Evolutionary conservation across 2,329 filamentous ascomycete genomes (phyloP), one percentile per base, ranked within the genome.

Genomic region (Sarocladiaceae sp.): DNA sequence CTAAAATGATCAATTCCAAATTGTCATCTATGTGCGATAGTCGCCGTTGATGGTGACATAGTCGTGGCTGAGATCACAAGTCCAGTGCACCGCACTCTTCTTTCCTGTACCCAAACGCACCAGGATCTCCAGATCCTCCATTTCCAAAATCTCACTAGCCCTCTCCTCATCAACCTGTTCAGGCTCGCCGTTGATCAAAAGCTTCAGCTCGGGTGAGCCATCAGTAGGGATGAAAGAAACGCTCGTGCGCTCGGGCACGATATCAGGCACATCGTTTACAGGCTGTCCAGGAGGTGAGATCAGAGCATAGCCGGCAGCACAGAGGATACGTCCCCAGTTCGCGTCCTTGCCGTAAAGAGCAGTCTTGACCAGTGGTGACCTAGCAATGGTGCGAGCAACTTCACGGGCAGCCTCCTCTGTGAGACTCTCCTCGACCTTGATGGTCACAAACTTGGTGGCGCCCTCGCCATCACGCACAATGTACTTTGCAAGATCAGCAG

Each of bases 251-350:
- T 85, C 80, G 1, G 87, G 86, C 0, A 80, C 71, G 50, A 94
- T 80, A 42, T 83, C 81, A 1, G 77, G 73, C 1, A 87, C 82
- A 1, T 85, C 82, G 53, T 77, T 80, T 35, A 74, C 66, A n/a
- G 75, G 70, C 60, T 75, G 68, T 2, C 78, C 80, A 0, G 80
- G 82, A 58, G 82, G 79, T 2, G 78, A 80, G 56, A 86, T 76
- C 44, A 83, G 71, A 13, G 83, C 76, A 66, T 97, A 97, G 3
- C 94, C 94, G 4, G 92, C 91, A 1, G 94, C 93, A 68, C 94
- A 97, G 25, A 97, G 79, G 56, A 99, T 96, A 52, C 94, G 90
- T 29, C 94, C 94, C 94, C 94, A 99, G 76, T 99, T 99, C 17
- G 94, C 94, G 66, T 99, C 94, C 67, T 91, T 90, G 58, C 94